Evolutionary conservation across 768 basidiomycete genomes (phyloP).

Genomic region (Boletus barrowsii): DNA sequence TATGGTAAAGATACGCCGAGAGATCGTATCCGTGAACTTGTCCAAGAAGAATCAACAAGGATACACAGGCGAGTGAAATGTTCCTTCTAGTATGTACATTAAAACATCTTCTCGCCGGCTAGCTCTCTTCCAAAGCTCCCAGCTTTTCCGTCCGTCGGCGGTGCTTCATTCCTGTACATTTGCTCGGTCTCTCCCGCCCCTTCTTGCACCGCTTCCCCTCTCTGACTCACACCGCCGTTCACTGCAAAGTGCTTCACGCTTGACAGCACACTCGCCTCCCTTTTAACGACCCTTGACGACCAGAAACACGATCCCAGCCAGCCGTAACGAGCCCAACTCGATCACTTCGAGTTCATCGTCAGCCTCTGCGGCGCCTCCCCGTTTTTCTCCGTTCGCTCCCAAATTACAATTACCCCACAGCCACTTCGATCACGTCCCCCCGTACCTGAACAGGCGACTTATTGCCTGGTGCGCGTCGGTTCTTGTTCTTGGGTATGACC

Average conservation of each 20-base stretch:
- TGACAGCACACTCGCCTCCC: slow-evolving; percentile 3
- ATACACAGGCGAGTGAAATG: slow-evolving; percentile 27
- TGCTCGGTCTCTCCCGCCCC: neutral
- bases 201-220: slow-evolving; percentile 3
- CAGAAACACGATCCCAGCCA: slow-evolving; percentile 8
- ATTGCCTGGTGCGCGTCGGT: slow-evolving; percentile 30
- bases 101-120: slow-evolving; percentile 12
- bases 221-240: neutral
- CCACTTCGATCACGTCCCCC: slow-evolving; percentile 32
- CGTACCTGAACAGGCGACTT: slow-evolving; percentile 29
- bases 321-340: neutral
- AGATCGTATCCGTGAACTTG: slow-evolving; percentile 19
- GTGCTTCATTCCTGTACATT: slow-evolving; percentile 14
- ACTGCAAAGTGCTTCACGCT: neutral
- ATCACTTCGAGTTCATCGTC: slow-evolving; percentile 7
- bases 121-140: slow-evolving; percentile 1
- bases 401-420: slow-evolving; percentile 33
- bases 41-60: slow-evolving; percentile 27
- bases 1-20: slow-evolving; percentile 33
- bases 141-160: slow-evolving; percentile 10
- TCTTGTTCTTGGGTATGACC: slow-evolving; percentile 34
- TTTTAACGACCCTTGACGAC: slow-evolving; percentile 33
- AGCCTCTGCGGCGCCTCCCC: slow-evolving; percentile 16
- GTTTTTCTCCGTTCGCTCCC: slow-evolving; percentile 16
- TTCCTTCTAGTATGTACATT: slow-evolving; percentile 15